Evolutionary conservation across 441 rosid species (phyloP).

Genomic region (Capsella rubella): DNA sequence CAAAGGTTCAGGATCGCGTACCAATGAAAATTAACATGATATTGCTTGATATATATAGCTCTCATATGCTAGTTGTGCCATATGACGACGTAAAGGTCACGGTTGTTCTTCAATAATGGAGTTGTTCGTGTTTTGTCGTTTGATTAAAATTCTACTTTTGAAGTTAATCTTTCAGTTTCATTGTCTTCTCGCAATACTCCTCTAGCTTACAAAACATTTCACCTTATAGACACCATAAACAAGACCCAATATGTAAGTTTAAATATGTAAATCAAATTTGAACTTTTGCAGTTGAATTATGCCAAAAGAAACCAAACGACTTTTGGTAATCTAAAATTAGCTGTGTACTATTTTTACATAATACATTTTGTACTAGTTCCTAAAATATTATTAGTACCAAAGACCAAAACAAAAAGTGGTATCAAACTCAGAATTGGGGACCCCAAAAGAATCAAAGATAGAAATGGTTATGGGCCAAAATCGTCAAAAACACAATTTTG

Average conservation of each 20-base stretch:
- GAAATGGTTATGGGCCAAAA: conserved; percentile 15
- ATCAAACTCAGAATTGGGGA: conserved; percentile 10
- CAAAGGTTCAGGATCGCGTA: conserved; percentile 23
- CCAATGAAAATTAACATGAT: conserved; percentile 31
- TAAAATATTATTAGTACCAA: neutral
- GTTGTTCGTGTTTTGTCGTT: neutral
- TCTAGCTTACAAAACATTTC: too few species aligned
- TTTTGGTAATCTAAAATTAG: neutral
- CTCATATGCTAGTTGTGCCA: conserved; percentile 15
- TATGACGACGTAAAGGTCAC: conserved; percentile 7
- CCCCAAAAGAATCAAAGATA: conserved; percentile 26
- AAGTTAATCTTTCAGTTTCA: too few species aligned
- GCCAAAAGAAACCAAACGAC: too few species aligned
- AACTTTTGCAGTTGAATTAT: too few species aligned
- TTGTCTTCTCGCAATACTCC: neutral
- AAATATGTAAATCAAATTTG: too few species aligned
- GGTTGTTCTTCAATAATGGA: conserved; percentile 6
- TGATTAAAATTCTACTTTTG: neutral
- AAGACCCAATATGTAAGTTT: too few species aligned
- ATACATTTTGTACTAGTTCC: neutral
- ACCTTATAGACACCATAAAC: too few species aligned
- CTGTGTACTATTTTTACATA: neutral
- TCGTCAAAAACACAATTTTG: neutral
- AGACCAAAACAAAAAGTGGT: too few species aligned
- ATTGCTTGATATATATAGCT: neutral